Evolutionary conservation across 2,329 filamentous ascomycete genomes (phyloP), one percentile per base, ranked within the genome.

Genomic region (Xylariaceae sp.): DNA sequence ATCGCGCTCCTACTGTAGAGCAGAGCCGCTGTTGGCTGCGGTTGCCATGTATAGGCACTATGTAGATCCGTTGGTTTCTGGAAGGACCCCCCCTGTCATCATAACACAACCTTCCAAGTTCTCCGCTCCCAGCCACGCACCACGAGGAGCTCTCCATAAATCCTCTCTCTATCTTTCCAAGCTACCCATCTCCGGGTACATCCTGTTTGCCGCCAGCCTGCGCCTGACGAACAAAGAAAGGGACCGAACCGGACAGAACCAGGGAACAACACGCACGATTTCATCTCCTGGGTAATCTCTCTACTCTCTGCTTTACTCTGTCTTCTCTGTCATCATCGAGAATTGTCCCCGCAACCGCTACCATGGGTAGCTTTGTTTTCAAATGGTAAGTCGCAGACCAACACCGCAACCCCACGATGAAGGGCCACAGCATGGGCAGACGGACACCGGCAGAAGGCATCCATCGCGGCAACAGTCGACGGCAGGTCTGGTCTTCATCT

Each of bases 331-430:
- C 13, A n/a, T n/a, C 41, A 15, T 22, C 41, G n/a, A 26, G 9
- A 43, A 43, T 44, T 26, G 42, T 37, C 5, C 4, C 13, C 32
- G 32, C n/a, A 30, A 1, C 19, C 37, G 46, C 46, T 44, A 74
- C 67, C 61, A 86, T 87, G 83, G 84, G 81, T 66, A 85, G 76
- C 74, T 87, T 83, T 68, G 83, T 83, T 47, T 88, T 88, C 76
- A 84, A 80, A 71, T 88, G 85, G 85, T 88, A 73, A 73, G 83
- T 77, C 45, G 21, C 37, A 22, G 44, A 30, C 30, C 39, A 30
- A 30, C n/a, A 44, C 16, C 26, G 15, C 54, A 15, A 44, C 10
- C 13, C 21, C n/a, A 21, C 36, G 26, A 45, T 44, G 34, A 41
- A n/a, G 21, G 15, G 37, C 48, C 29, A 46, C 47, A 29, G 34